phyloP scores from a whole-genome alignment of 2,329 filamentous ascomycete genomes.

The Chrysosporium keratinophilum region DNA sequence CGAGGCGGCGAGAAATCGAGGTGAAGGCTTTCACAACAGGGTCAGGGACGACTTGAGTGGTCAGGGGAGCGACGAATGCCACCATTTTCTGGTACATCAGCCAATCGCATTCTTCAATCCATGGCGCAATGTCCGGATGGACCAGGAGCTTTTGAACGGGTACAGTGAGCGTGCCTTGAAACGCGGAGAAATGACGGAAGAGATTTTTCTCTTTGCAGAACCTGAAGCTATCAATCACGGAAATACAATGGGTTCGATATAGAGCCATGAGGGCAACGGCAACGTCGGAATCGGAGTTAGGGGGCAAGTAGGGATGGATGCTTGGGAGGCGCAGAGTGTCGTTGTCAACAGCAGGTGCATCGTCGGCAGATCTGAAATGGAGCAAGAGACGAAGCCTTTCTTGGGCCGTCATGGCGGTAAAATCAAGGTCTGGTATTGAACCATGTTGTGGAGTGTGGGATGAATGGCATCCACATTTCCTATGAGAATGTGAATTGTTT shows the following conservation, averaged over 20 bases:
- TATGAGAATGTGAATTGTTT: not conserved
- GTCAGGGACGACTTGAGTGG: constrained; percentile 81
- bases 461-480: constrained; percentile 7
- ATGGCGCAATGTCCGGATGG: constrained; percentile 68
- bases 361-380: constrained; percentile 28
- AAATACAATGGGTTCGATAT: constrained; percentile 91
- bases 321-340: constrained; percentile 71
- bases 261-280: constrained; percentile 76
- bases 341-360: constrained; percentile 43
- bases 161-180: constrained; percentile 91
- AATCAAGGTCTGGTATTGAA: constrained; percentile 8
- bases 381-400: constrained; percentile 34
- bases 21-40: constrained; percentile 76
- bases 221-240: constrained; percentile 85
- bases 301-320: constrained; percentile 70
- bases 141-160: constrained; percentile 88
- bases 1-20: constrained; percentile 72
- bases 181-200: constrained; percentile 87
- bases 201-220: constrained; percentile 97
- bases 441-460: constrained; percentile 6
- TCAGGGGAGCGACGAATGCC: constrained; percentile 76
- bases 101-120: constrained; percentile 95
- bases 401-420: constrained; percentile 23
- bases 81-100: constrained; percentile 96
- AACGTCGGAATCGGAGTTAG: constrained; percentile 73